phyloP scores from a whole-genome alignment of 805 yeast genomes.

The Ogataea salicorniae region DNA sequence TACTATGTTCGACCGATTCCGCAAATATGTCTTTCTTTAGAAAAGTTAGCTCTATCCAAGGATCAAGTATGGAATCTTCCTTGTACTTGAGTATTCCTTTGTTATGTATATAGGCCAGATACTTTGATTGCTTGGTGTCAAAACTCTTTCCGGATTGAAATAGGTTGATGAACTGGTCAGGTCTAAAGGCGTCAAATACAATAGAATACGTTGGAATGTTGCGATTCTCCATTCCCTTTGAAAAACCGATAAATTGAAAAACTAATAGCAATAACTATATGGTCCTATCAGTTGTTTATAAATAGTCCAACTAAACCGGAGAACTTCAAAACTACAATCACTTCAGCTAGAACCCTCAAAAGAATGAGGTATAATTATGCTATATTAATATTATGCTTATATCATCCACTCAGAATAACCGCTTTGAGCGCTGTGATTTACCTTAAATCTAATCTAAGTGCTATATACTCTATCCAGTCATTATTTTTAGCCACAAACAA shows the following conservation, averaged over 20 bases:
- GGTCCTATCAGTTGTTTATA: too few species aligned
- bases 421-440: too few species aligned
- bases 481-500: too few species aligned
- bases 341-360: too few species aligned
- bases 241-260: not conserved
- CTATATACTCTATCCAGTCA: not conserved
- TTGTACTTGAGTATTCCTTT: constrained; percentile 15
- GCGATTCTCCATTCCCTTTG: constrained; percentile 7
- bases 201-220: constrained; percentile 18
- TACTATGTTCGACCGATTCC: not conserved
- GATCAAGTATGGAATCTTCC: constrained; percentile 18
- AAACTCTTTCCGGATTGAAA: constrained; percentile 10
- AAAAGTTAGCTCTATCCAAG: constrained; percentile 21
- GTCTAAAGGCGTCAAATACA: constrained; percentile 25
- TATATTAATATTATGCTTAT: too few species aligned
- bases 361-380: too few species aligned
- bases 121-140: constrained; percentile 13
- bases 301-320: too few species aligned
- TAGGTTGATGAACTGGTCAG: constrained; percentile 19
- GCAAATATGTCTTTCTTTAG: constrained; percentile 17
- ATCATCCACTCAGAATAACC: too few species aligned
- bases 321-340: too few species aligned
- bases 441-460: too few species aligned
- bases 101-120: constrained; percentile 12
- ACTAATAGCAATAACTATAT: too few species aligned